phyloP scores from a whole-genome alignment of 176 grass and related monocot species.

The Elaeis guineensis region DNA sequence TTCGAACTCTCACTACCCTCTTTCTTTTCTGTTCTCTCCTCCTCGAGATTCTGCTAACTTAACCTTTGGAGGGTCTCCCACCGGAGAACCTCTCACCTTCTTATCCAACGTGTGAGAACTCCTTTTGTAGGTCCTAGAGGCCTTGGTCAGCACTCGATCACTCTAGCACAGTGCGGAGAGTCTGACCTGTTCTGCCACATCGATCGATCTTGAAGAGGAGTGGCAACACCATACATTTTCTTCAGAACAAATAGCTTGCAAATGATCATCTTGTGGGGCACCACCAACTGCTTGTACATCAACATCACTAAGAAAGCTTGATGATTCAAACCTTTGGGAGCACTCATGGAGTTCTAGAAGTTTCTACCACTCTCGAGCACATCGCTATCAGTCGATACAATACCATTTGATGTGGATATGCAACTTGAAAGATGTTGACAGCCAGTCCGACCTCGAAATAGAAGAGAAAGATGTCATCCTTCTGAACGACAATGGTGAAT shows the following conservation, averaged over 20 bases:
- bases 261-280: slow-evolving; percentile 86
- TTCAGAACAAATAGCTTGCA: slow-evolving; percentile 96
- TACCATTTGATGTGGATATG: slow-evolving; percentile 26
- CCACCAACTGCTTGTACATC: slow-evolving; percentile 90
- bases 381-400: slow-evolving; percentile 31
- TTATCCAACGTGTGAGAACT: too few species aligned
- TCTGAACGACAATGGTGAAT: slow-evolving; percentile 90
- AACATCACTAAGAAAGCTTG: slow-evolving; percentile 64
- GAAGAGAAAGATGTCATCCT: slow-evolving; percentile 81
- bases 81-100: too few species aligned
- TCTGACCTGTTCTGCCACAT: too few species aligned
- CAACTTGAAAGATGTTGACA: slow-evolving; percentile 24
- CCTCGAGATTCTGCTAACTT: too few species aligned
- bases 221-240: slow-evolving; percentile 94
- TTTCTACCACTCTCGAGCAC: slow-evolving; percentile 57
- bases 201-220: too few species aligned
- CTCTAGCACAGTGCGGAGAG: too few species aligned
- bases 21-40: too few species aligned
- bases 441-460: slow-evolving; percentile 59
- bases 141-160: too few species aligned
- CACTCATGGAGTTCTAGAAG: slow-evolving; percentile 43
- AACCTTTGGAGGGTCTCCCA: too few species aligned
- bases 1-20: too few species aligned
- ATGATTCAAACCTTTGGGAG: slow-evolving; percentile 45
- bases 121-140: too few species aligned